A percentile compares a stretch with the other conserved stretches of the same genome.
Conservation (phyloP, 1,139 yeast species). For the Yamadazyma sp. region DNA sequence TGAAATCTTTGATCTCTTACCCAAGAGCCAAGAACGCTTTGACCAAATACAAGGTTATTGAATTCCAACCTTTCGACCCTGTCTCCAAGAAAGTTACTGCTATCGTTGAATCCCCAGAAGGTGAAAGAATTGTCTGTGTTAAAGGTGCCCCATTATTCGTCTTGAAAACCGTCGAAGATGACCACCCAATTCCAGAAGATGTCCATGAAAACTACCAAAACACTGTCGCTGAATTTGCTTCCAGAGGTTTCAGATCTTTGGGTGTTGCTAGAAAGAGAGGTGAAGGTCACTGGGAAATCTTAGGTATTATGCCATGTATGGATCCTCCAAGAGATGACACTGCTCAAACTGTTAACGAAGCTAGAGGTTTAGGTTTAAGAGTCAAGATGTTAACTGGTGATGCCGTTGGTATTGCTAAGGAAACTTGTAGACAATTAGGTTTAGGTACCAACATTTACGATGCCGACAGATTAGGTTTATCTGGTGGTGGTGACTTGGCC, state of each 20-base stretch:
- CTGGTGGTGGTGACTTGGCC: slow-evolving; percentile 96
- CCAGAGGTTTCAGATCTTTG: slow-evolving; percentile 97
- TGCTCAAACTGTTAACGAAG: slow-evolving; percentile 93
- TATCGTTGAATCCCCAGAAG: slow-evolving; percentile 92
- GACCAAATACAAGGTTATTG: slow-evolving; percentile 92
- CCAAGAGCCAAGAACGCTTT: slow-evolving; percentile 96
- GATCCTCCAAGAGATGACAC: slow-evolving; percentile 99
- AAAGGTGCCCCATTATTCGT: slow-evolving; percentile 97
- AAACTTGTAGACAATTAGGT: slow-evolving; percentile 97
- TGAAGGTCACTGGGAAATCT: slow-evolving; percentile 97
- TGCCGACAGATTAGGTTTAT: slow-evolving; percentile 95
- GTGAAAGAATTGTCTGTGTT: slow-evolving; percentile 94
- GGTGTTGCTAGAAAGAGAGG: slow-evolving; percentile 99
- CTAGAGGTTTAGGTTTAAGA: slow-evolving; percentile 89
- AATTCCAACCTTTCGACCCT: slow-evolving; percentile 97
- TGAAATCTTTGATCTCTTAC: slow-evolving; percentile 80
- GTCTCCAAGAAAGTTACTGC: slow-evolving; percentile 97
- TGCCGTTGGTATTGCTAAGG: slow-evolving; percentile 98
- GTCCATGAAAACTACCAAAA: slow-evolving; percentile 92
- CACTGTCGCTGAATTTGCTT: slow-evolving; percentile 96
- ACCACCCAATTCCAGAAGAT: slow-evolving; percentile 95
- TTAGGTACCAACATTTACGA: slow-evolving; percentile 96
- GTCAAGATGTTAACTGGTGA: slow-evolving; percentile 99
- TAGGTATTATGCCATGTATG: slow-evolving; percentile 98
- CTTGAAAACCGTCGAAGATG: slow-evolving; percentile 93